Percentiles rank a stretch among this genome's conserved stretches.
These are phyloP conservation scores for Talaromyces islandicus DNA, from an alignment of 2,329 filamentous ascomycete genomes.

Conservation along the genomic window DNA sequence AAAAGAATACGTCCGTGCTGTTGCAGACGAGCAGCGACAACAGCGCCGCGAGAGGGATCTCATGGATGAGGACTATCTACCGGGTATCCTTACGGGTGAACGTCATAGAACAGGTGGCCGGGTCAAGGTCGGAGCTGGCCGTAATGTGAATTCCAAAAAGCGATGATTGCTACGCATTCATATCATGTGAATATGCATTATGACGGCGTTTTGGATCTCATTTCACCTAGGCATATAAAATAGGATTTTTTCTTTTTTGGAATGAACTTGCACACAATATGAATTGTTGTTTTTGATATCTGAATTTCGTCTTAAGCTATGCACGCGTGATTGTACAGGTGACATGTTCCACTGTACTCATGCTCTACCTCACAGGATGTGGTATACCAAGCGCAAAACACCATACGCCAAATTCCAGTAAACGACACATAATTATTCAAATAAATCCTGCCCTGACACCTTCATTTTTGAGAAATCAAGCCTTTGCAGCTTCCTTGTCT, in stretches of 20 bases:
- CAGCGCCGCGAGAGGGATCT: conserved; percentile 65
- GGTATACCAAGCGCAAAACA: conserved; percentile 21
- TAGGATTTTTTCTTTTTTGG: not conserved
- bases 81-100: conserved; percentile 75
- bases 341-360: not conserved
- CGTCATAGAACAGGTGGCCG: conserved; percentile 58
- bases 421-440: conserved; percentile 9
- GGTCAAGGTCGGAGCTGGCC: conserved; percentile 76
- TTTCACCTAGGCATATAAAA: not conserved
- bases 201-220: conserved; percentile 7
- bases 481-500: conserved; percentile 26
- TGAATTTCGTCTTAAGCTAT: not conserved
- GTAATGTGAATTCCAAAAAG: conserved; percentile 61
- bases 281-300: not conserved
- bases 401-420: conserved; percentile 29
- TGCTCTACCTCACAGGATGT: not conserved
- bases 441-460: not conserved
- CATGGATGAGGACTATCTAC: conserved; percentile 93
- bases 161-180: conserved; percentile 2
- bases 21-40: conserved; percentile 56
- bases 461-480: conserved; percentile 16
- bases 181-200: conserved; percentile 8
- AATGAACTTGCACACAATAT: not conserved
- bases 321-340: not conserved
- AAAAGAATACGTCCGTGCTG: conserved; percentile 73